phyloP scores from a whole-genome alignment of 805 yeast species.

The Candida mattraensis region DNA sequence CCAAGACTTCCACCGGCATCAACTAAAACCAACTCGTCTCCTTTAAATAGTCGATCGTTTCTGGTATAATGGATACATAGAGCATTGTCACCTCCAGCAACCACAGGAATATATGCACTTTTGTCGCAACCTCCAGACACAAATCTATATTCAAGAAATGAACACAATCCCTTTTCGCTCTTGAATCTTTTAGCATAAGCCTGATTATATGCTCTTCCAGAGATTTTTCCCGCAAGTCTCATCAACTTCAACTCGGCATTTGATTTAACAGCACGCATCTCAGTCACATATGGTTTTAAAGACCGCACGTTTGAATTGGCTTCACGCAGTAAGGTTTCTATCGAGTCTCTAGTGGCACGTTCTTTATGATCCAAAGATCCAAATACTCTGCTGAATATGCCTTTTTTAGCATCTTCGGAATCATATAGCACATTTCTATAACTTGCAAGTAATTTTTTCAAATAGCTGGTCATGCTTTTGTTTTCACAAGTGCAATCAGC shows the following conservation, averaged over 20 bases:
- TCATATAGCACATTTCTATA: conserved; percentile 60
- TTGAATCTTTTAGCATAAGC: conserved; percentile 69
- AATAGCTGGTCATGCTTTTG: conserved; percentile 40
- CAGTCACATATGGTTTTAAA: conserved; percentile 42
- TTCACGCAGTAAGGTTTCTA: conserved; percentile 27
- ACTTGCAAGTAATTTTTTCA: conserved; percentile 47
- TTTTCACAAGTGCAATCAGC: conserved; percentile 72
- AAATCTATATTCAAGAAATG: conserved; percentile 80
- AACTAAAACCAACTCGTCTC: conserved; percentile 77
- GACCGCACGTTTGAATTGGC: conserved; percentile 42
- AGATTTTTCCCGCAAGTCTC: conserved; percentile 80
- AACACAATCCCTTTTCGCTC: conserved; percentile 76
- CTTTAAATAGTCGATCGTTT: conserved; percentile 77
- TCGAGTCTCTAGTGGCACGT: conserved; percentile 17
- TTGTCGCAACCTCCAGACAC: conserved; percentile 85
- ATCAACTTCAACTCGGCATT: conserved; percentile 72
- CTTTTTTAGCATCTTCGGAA: conserved; percentile 18
- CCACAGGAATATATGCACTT: conserved; percentile 92
- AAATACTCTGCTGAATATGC: conserved; percentile 24
- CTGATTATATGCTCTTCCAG: conserved; percentile 79
- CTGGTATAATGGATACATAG: conserved; percentile 91
- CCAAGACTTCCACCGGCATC: conserved; percentile 96
- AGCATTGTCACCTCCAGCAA: conserved; percentile 91
- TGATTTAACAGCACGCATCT: conserved; percentile 70
- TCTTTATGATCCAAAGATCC: conserved; percentile 16